phyloP scores from a whole-genome alignment of 2,329 filamentous ascomycete species.

The Dothiorella sarmentorum region DNA sequence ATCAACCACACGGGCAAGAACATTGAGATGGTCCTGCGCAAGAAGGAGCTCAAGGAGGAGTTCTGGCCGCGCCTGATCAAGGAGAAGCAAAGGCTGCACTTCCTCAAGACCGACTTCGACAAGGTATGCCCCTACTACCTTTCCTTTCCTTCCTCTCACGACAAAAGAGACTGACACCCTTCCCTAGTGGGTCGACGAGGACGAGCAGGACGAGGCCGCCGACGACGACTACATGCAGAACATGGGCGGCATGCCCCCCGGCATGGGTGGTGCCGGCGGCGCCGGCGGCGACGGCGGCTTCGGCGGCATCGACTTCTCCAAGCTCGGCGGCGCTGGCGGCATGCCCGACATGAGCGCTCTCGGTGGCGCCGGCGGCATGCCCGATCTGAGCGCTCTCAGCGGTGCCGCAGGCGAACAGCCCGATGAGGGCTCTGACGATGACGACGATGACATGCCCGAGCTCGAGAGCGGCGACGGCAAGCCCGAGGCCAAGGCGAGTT shows the following conservation, averaged over 20 bases:
- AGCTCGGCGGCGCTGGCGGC: conserved; percentile 57
- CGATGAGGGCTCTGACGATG: conserved; percentile 64
- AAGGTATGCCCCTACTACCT: conserved; percentile 56
- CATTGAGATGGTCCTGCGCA: conserved; percentile 85
- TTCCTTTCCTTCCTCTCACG: neutral
- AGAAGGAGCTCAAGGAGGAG: conserved; percentile 93
- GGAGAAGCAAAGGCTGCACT: conserved; percentile 85
- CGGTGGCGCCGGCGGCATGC: conserved; percentile 43
- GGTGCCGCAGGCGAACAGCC: conserved; percentile 49
- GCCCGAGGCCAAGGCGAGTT: conserved; percentile 23
- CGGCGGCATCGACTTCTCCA: conserved; percentile 89
- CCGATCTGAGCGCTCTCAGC: conserved; percentile 37
- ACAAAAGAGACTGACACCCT: conserved; percentile 23
- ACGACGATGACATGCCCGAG: conserved; percentile 70
- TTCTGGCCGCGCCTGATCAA: conserved; percentile 96
- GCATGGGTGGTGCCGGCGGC: conserved; percentile 49
- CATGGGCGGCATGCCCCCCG: conserved; percentile 45
- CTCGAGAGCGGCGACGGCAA: conserved; percentile 45
- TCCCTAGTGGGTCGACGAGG: conserved; percentile 84
- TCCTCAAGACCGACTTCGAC: conserved; percentile 97
- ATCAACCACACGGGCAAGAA: conserved; percentile 84
- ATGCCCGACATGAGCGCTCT: conserved; percentile 38
- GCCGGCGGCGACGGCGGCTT: conserved; percentile 64
- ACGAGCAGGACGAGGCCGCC: conserved; percentile 88
- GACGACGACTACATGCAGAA: conserved; percentile 55